phyloP scores from a whole-genome alignment of 2,329 filamentous ascomycete species.

The Fusarium globosum region DNA sequence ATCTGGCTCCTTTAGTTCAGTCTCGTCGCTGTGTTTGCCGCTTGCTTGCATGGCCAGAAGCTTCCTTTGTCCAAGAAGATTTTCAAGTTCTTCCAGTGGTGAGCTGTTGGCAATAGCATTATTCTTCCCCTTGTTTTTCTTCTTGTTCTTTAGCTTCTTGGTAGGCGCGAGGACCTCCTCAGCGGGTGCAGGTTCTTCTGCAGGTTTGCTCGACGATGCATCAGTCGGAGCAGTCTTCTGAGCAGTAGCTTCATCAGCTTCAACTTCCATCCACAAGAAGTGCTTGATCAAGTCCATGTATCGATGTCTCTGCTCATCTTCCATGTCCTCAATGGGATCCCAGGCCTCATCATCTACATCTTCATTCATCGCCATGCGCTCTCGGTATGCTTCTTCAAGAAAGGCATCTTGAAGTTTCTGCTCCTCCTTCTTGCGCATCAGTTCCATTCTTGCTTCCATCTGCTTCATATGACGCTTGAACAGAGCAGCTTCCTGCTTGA shows the following conservation, averaged over 20 bases:
- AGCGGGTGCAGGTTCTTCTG: background rate
- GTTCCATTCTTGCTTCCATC: constrained; percentile 35
- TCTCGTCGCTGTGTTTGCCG: background rate
- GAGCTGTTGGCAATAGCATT: background rate
- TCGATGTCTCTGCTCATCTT: constrained; percentile 36
- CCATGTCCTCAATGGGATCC: constrained; percentile 46
- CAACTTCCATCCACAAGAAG: constrained; percentile 44
- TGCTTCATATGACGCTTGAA: constrained; percentile 44
- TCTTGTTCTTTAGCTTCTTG: constrained; percentile 28
- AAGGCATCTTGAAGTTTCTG: constrained; percentile 44
- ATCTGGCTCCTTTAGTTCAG: constrained; percentile 37
- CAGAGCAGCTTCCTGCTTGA: constrained; percentile 45
- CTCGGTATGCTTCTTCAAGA: constrained; percentile 43
- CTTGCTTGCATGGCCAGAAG: constrained; percentile 26
- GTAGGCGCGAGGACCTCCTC: background rate
- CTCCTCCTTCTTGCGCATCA: constrained; percentile 40
- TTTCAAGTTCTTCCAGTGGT: background rate
- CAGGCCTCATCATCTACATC: constrained; percentile 38
- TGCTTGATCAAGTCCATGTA: constrained; percentile 47
- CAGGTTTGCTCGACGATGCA: background rate
- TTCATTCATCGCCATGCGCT: constrained; percentile 35
- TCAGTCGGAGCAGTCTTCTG: background rate
- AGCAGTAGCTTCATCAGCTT: background rate
- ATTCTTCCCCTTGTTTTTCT: constrained; percentile 32
- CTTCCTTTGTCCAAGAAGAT: constrained; percentile 21